phyloP scores from a whole-genome alignment of 306 rosid genomes.

The Leucaena leucocephala region DNA sequence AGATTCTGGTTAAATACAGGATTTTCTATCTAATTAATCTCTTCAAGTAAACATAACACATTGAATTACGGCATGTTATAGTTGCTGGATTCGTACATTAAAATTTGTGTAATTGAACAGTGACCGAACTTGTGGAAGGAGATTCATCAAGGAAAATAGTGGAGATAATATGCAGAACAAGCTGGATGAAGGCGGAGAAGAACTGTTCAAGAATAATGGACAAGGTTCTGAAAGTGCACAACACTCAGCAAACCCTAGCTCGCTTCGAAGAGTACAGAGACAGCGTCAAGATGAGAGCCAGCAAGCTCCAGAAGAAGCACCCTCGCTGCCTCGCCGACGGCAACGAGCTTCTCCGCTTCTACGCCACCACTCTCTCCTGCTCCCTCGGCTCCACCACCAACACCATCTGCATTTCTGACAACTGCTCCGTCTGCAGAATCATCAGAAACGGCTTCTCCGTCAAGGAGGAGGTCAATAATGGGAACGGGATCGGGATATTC shows the following conservation, averaged over 20 bases:
- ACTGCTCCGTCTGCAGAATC: neutral
- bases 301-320: slow-evolving; percentile 2
- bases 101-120: slow-evolving; percentile 38
- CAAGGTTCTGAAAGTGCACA: slow-evolving; percentile 73
- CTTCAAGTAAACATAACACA: no score
- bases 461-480: neutral
- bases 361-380: neutral
- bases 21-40: no score
- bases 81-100: no score
- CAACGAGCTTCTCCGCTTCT: neutral
- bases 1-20: no score
- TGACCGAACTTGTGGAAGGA: slow-evolving; percentile 89
- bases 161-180: slow-evolving; percentile 88
- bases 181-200: slow-evolving; percentile 69
- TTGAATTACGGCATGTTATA: no score
- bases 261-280: slow-evolving; percentile 7
- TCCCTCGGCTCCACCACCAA: neutral
- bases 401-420: neutral
- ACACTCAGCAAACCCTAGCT: slow-evolving; percentile 58
- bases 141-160: slow-evolving; percentile 95
- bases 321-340: slow-evolving; percentile 15
- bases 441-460: neutral
- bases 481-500: neutral
- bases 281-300: neutral
- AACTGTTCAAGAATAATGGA: slow-evolving; percentile 68